These are phyloP conservation scores for Albifimbria verrucaria DNA, from an alignment of 2,329 filamentous ascomycete species.

Conservation along the genomic window DNA sequence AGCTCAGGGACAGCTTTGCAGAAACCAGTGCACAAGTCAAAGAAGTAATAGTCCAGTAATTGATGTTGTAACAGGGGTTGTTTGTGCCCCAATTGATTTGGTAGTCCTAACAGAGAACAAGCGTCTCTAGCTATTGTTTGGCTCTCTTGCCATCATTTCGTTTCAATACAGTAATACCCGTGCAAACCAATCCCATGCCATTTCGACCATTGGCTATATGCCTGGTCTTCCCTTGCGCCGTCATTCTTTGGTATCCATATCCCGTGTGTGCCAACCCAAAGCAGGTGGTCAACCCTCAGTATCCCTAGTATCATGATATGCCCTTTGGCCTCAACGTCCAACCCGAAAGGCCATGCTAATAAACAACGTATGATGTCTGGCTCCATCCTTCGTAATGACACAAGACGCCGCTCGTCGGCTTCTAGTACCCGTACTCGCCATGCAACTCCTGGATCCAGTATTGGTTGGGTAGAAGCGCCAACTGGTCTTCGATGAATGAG, in stretches of 20 bases:
- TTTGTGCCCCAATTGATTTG: not conserved
- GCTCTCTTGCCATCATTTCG: not conserved
- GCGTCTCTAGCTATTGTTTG: not conserved
- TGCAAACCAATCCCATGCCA: not conserved
- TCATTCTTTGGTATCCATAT: not conserved
- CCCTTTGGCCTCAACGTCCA: slow-evolving; percentile 20
- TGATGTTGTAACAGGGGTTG: not conserved
- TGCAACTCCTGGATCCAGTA: not conserved
- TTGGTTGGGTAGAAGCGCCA: not conserved
- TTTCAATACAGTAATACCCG: not conserved
- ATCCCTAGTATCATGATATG: slow-evolving; percentile 28
- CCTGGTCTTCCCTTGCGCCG: not conserved
- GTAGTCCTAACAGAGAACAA: not conserved
- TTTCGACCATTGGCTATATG: not conserved
- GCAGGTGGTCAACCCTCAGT: slow-evolving; percentile 6
- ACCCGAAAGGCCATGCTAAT: slow-evolving; percentile 32
- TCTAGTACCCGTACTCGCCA: not conserved
- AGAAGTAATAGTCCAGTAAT: not conserved
- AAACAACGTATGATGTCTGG: slow-evolving; percentile 28
- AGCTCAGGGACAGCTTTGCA: not conserved
- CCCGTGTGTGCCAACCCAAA: not conserved
- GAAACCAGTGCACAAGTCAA: not conserved
- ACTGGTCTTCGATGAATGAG: not conserved
- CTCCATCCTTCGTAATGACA: slow-evolving; percentile 26
- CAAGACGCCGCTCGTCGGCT: slow-evolving; percentile 13